Evolutionary conservation across 805 yeast genomes (phyloP).

Genomic region (Lachancea nothofagi): DNA sequence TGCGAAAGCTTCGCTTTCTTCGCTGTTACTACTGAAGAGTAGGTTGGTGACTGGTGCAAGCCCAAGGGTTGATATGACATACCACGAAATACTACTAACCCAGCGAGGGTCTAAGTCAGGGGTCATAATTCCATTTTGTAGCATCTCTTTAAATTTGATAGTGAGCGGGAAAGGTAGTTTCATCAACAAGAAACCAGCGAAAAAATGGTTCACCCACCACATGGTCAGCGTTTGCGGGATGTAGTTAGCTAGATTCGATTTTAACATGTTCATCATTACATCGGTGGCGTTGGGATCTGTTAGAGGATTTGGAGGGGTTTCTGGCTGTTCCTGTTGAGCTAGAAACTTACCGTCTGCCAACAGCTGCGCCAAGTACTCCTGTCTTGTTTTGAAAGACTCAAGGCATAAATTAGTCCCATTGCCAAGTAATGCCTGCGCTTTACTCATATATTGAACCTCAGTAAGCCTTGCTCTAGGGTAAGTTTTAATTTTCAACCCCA

Average conservation of each 20-base stretch:
- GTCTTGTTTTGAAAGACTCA: conserved; percentile 50
- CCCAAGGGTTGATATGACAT: conserved; percentile 82
- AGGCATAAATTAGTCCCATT: conserved; percentile 49
- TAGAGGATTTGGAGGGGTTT: conserved; percentile 50
- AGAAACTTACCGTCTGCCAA: conserved; percentile 51
- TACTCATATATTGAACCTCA: conserved; percentile 59
- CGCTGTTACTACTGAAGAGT: conserved; percentile 36
- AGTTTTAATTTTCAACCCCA: conserved; percentile 54
- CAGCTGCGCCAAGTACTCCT: conserved; percentile 41
- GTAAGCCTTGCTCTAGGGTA: conserved; percentile 46
- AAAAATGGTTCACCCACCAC: conserved; percentile 95
- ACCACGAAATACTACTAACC: conserved; percentile 95
- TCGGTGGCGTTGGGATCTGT: conserved; percentile 69
- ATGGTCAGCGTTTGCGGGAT: conserved; percentile 89
- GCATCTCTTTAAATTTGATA: conserved; percentile 81
- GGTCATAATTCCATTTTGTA: conserved; percentile 82
- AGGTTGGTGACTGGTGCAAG: conserved; percentile 72
- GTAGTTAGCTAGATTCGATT: conserved; percentile 74
- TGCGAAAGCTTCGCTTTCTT: conserved; percentile 30
- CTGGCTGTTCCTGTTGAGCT: conserved; percentile 39
- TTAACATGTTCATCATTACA: conserved; percentile 68
- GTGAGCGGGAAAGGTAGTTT: conserved; percentile 90
- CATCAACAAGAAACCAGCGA: conserved; percentile 85
- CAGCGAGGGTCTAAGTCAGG: conserved; percentile 83
- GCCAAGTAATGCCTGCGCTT: conserved; percentile 51